Evolutionary conservation across 169 alveolate genomes (phyloP), one percentile per base, ranked within the genome.

Genomic region (Miamiensis avidus): DNA sequence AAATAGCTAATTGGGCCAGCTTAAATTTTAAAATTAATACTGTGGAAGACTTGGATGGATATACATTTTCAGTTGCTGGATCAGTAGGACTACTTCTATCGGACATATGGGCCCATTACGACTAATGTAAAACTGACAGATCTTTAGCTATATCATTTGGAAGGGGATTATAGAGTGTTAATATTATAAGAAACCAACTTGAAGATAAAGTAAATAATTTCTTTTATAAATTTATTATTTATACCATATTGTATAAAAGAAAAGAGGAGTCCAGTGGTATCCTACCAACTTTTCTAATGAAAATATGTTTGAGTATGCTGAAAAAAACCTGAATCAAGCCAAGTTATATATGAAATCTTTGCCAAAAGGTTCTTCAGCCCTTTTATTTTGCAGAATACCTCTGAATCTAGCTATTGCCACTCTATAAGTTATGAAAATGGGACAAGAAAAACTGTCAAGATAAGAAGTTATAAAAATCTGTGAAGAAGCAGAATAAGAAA

Each of bases 1-100:
- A 20, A 49, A 49, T 11, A 49, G 69, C 82, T 77, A 77, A 64
- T 69, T 77, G 82, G 82, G 82, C 82, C 33, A 72, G 33, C 28
- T 31, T 65, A n/a, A 33, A 77, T 69, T 77, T 64, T 64, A 31
- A 29, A 33, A 33, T 64, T 27, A 69, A 77, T 33, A 77, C 82
- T 27, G 82, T 33, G 33, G 28, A 69, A 77, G 82, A 77, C 27
- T 77, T 77, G 33, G 82, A 77, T 77, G 82, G 74, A 0, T 77
- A 77, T n/a, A 77, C 82, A 0, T 77, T 77, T 33, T 64, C 82
- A 30, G 82, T 77, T 31, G 82, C 82, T 20, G 82, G 82, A 27
- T 64, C 82, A 27, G 82, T 77, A 26, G 82, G 82, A 28, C 33
- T 77, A 31, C 33, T 77, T 26, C 72, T 77, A 26, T 33, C 74